Evolutionary conservation across 2,329 filamentous ascomycete genomes (phyloP), one percentile per base, ranked within the genome.

Genomic region (Arthrobotrys musiformis): DNA sequence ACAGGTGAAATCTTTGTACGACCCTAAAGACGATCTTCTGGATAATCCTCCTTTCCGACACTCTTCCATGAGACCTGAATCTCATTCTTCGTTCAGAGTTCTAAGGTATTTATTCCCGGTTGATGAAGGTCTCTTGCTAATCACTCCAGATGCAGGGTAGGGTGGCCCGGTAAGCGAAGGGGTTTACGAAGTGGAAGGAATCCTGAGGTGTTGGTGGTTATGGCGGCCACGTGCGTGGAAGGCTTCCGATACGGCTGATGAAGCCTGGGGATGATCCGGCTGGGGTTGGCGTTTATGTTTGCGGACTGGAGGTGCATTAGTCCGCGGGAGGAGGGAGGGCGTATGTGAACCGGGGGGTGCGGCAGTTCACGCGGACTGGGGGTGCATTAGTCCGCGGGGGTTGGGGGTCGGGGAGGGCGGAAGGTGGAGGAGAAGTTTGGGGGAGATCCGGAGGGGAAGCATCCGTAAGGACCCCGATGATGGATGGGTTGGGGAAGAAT

Each of bases 11-110:
- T 33, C n/a, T 50, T 13, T 8, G 22, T 30, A 19, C 26, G 44
- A 7, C 22, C 44, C 4, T 48, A 30, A 61, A 63, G 22, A 35
- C 28, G 28, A 35, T 63, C 40, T 40, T 58, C 52, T 63, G 60
- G 60, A 35, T 26, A 28, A 2, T 35, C 42, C 42, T 37, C 26
- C 46, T 48, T 48, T 24, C 44, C 42, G n/a, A 35, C 17, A n/a
- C 40, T 52, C 33, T 64, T 11, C 44, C 24, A 50, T 15, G 17
- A 11, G 61, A 64, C 30, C 33, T 2, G n/a, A 24, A 2, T 30
- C n/a, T 52, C 33, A 52, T 52, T 52, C 30, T 17, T 33, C 24
- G n/a, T 19, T 33, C 17, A 22, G 19, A 26, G 13, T 35, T 52
- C 44, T 52, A 22, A 63, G 61, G 61, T 52, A 48, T 26, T n/a